A percentile compares a stretch with the other conserved stretches of the same genome.
These are phyloP conservation scores for Tephrocybe sp. DNA, from an alignment of 768 basidiomycete species.

Conservation along the genomic window DNA sequence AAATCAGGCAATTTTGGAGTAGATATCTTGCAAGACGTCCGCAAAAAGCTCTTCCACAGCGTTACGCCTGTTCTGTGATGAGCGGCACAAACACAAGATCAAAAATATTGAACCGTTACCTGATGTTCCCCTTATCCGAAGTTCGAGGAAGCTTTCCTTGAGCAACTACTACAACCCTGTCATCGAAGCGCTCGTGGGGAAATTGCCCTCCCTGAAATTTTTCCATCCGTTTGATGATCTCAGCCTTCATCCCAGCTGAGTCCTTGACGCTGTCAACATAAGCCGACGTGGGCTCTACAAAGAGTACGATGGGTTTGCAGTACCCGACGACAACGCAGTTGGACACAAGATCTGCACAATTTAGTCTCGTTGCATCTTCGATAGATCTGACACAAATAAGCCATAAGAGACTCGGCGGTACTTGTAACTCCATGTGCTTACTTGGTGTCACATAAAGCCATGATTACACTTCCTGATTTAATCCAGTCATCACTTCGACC, in stretches of 20 bases:
- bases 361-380: slow-evolving; percentile 2
- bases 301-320: slow-evolving; percentile 9
- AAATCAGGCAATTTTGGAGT: not conserved
- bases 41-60: not conserved
- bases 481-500: slow-evolving; percentile 14
- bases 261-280: not conserved
- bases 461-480: not conserved
- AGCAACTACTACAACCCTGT: not conserved
- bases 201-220: not conserved
- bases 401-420: not conserved
- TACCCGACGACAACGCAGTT: slow-evolving; percentile 10
- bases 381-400: slow-evolving; percentile 1
- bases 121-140: not conserved
- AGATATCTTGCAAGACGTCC: not conserved
- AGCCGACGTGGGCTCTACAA: not conserved
- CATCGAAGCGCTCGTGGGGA: not conserved
- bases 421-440: not conserved
- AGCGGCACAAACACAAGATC: not conserved
- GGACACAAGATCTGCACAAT: slow-evolving; percentile 5
- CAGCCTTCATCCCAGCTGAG: not conserved
- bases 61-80: not conserved
- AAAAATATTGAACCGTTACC: not conserved
- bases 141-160: not conserved
- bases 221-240: not conserved
- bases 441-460: slow-evolving; percentile 9